A percentile compares a stretch with the other conserved stretches of the same genome.
Conservation (phyloP, 768 basidiomycete species). For the Tulasnella sp. region DNA sequence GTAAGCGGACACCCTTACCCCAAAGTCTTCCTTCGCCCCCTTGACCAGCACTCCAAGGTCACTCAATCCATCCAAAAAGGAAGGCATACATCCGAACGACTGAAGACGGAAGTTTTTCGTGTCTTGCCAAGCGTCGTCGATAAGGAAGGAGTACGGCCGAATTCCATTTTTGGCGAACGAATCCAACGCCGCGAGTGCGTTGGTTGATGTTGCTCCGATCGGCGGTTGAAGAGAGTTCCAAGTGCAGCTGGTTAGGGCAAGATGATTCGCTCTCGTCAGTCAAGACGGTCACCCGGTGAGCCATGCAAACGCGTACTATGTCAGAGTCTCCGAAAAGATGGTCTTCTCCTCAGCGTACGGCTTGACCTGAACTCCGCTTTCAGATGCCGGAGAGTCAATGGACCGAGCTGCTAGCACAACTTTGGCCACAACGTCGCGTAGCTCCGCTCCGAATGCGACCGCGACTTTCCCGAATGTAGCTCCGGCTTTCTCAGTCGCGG, state of each 20-base stretch:
- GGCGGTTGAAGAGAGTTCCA: slow-evolving; percentile 21
- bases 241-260: slow-evolving; percentile 3
- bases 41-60: slow-evolving; percentile 14
- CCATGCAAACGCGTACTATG: slow-evolving; percentile 9
- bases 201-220: slow-evolving; percentile 10
- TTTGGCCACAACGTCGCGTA: slow-evolving; percentile 15
- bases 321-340: slow-evolving; percentile 16
- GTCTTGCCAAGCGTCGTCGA: slow-evolving; percentile 23
- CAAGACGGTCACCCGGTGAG: not conserved
- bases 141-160: slow-evolving; percentile 18
- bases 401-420: slow-evolving; percentile 8
- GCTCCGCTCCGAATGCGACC: slow-evolving; percentile 1
- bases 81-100: slow-evolving; percentile 18
- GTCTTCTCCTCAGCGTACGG: not conserved
- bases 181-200: slow-evolving; percentile 12
- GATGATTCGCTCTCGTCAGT: not conserved
- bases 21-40: slow-evolving; percentile 19
- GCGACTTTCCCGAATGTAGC: slow-evolving; percentile 1
- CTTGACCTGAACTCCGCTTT: not conserved
- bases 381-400: not conserved
- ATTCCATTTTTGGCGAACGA: slow-evolving; percentile 9
- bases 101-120: slow-evolving; percentile 12
- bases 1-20: not conserved
- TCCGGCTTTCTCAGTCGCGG: not conserved
- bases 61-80: slow-evolving; percentile 19